These are phyloP conservation scores for Mycena sp. DNA, from an alignment of 1,284 basidiomycete genomes.

Conservation along the genomic window DNA sequence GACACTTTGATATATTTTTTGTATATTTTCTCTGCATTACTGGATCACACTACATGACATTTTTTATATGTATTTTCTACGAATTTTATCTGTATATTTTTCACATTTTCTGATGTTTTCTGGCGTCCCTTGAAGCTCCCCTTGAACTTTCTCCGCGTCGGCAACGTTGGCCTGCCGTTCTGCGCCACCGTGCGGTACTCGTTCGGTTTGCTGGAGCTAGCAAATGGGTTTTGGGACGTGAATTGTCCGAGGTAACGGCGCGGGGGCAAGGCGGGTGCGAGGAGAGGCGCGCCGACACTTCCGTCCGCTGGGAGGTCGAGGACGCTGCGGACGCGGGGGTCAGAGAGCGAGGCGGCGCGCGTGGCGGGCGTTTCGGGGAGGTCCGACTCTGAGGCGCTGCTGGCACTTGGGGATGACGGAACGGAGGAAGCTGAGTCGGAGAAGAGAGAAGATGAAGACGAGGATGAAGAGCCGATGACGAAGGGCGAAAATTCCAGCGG, in stretches of 20 bases:
- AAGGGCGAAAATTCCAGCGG: neutral
- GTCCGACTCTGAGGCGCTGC: constrained; percentile 6
- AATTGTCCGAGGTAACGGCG: neutral
- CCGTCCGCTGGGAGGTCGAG: neutral
- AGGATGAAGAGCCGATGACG: neutral
- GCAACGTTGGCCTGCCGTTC: constrained; percentile 9
- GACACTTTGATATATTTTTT: too few species aligned
- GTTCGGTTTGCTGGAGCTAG: neutral
- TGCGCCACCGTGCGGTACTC: constrained; percentile 4
- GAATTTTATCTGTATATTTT: too few species aligned
- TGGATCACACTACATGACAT: too few species aligned
- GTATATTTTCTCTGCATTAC: too few species aligned
- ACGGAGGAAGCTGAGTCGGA: neutral
- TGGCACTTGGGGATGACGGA: constrained; percentile 1
- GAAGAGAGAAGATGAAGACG: neutral
- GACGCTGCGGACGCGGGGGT: neutral
- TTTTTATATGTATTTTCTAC: too few species aligned
- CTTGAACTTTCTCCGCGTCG: neutral
- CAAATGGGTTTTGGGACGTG: neutral
- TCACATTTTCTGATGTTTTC: too few species aligned
- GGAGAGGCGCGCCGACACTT: neutral
- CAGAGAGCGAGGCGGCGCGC: neutral
- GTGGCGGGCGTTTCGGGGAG: constrained; percentile 11
- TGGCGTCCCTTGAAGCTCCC: too few species aligned
- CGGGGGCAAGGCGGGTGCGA: neutral